Conservation (phyloP, 192 early-diverging fungal species). For the Coemansia reversa region DNA sequence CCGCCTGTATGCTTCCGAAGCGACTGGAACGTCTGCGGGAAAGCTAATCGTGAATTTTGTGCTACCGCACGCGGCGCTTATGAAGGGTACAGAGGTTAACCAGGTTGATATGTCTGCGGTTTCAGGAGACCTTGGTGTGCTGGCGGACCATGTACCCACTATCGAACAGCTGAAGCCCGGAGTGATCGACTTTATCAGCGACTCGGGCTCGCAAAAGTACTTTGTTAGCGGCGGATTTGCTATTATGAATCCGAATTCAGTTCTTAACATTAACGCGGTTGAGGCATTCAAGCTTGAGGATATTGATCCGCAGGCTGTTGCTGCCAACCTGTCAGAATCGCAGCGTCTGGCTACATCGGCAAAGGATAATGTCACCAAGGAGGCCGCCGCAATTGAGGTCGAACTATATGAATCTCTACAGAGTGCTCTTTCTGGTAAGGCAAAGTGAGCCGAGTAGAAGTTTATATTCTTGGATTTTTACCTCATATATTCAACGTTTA, state of each 20-base stretch:
- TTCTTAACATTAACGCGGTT: slow-evolving; percentile 94
- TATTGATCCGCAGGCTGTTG: slow-evolving; percentile 76
- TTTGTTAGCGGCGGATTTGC: slow-evolving; percentile 98
- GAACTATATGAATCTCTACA: slow-evolving; percentile 88
- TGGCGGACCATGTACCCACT: slow-evolving; percentile 96
- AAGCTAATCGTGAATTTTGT: slow-evolving; percentile 88
- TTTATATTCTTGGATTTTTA: neutral
- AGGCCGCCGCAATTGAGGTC: slow-evolving; percentile 79
- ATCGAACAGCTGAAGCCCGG: slow-evolving; percentile 94
- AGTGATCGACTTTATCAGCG: slow-evolving; percentile 78
- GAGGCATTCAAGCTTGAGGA: slow-evolving; percentile 91
- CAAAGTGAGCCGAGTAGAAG: slow-evolving; percentile 19
- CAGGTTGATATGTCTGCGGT: slow-evolving; percentile 93
- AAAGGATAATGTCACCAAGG: slow-evolving; percentile 75
- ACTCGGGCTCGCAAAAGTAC: slow-evolving; percentile 74
- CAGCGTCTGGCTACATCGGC: slow-evolving; percentile 62
- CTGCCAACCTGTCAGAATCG: slow-evolving; percentile 76
- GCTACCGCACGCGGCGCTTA: slow-evolving; percentile 85
- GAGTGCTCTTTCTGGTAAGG: slow-evolving; percentile 58
- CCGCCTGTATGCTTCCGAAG: slow-evolving; percentile 83
- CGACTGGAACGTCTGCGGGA: slow-evolving; percentile 57
- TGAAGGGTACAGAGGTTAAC: slow-evolving; percentile 69
- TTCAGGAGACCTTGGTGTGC: slow-evolving; percentile 96
- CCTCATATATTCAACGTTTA: neutral
- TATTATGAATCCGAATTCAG: slow-evolving; percentile 93